phyloP scores from a whole-genome alignment of 2,329 filamentous ascomycete species.

The Epichloe coenophiala region DNA sequence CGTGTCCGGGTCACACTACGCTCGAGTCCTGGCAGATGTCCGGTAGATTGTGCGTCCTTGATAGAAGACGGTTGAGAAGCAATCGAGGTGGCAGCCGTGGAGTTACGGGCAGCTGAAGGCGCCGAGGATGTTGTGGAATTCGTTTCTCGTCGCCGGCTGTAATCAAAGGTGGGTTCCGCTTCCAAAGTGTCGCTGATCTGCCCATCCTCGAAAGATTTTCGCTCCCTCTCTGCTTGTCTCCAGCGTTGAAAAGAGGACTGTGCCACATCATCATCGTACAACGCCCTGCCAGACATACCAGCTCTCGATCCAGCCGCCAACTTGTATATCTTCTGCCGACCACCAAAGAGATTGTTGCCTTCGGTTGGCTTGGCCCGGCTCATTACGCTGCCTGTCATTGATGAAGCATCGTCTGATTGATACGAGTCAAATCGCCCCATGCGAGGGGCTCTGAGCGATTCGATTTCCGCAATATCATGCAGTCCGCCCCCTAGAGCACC shows the following conservation, averaged over 20 bases:
- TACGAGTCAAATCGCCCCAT: constrained; percentile 52
- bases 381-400: constrained; percentile 61
- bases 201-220: constrained; percentile 27
- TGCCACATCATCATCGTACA: constrained; percentile 81
- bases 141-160: constrained; percentile 67
- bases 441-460: constrained; percentile 56
- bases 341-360: constrained; percentile 87
- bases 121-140: constrained; percentile 69
- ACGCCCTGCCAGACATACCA: constrained; percentile 50
- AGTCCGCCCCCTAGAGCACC: constrained; percentile 42
- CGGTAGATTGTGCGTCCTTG: constrained; percentile 32
- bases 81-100: constrained; percentile 79
- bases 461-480: constrained; percentile 80
- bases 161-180: constrained; percentile 43
- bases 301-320: constrained; percentile 45
- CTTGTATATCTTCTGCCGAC: constrained; percentile 90
- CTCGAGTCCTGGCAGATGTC: constrained; percentile 36
- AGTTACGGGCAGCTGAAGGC: constrained; percentile 56
- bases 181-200: constrained; percentile 20
- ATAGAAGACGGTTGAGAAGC: constrained; percentile 44
- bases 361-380: constrained; percentile 68
- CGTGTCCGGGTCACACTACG: constrained; percentile 56
- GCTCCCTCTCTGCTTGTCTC: constrained; percentile 47
- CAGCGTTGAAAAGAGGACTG: constrained; percentile 74
- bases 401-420: constrained; percentile 58